Evolutionary conservation across 805 yeast species (phyloP).

Genomic region (Starmera pachycereana): DNA sequence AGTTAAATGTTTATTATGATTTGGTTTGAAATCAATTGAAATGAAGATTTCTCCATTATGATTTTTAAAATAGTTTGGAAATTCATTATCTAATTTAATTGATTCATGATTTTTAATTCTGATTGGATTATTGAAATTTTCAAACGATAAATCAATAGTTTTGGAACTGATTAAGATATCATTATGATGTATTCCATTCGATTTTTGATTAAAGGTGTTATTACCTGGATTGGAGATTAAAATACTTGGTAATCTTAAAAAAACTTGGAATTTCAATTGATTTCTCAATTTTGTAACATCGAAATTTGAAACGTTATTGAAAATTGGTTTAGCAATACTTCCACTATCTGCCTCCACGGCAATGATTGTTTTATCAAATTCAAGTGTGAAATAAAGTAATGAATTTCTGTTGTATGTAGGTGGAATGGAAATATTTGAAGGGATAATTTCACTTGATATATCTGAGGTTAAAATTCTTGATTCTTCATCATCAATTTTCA

Average conservation of each 20-base stretch:
- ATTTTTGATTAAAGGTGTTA: conserved; percentile 14
- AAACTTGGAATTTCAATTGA: conserved; percentile 64
- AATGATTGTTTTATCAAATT: conserved; percentile 90
- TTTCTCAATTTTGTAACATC: conserved; percentile 66
- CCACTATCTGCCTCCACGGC: conserved; percentile 82
- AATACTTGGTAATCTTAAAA: conserved; percentile 65
- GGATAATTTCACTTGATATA: conserved; percentile 25
- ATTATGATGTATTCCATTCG: conserved; percentile 22
- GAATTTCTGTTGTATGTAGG: conserved; percentile 48
- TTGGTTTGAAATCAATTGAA: conserved; percentile 61
- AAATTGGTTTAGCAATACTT: conserved; percentile 63
- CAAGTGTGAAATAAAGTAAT: conserved; percentile 76
- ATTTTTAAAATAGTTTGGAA: conserved; percentile 4
- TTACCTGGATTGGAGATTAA: conserved; percentile 31
- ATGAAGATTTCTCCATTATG: conserved; percentile 44
- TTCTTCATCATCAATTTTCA: conserved; percentile 19
- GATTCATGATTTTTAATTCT: conserved; percentile 63
- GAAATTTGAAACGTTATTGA: conserved; percentile 85
- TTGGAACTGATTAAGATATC: conserved; percentile 73
- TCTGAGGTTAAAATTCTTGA: conserved; percentile 20
- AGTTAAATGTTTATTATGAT: conserved; percentile 54
- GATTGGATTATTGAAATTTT: conserved; percentile 35
- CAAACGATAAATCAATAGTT: conserved; percentile 48
- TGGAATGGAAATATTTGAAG: conserved; percentile 46
- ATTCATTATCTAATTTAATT: conserved; percentile 27